Conservation (phyloP, 1,139 yeast species). For the Nakaseomyces bracarensis region DNA sequence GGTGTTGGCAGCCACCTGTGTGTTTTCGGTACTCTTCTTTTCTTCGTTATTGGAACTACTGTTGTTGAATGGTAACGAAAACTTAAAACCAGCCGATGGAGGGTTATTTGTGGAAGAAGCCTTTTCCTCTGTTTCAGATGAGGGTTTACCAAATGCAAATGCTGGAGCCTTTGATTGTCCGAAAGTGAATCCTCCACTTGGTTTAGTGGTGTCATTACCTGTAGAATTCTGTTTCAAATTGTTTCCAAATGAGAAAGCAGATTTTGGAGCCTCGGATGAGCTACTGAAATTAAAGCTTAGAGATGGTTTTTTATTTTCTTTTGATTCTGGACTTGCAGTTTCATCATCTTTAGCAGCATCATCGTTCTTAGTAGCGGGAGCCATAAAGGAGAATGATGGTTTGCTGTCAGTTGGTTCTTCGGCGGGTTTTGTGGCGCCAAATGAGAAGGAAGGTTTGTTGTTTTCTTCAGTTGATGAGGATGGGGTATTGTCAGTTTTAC, state of each 20-base stretch:
- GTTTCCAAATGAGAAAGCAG: conserved; percentile 28
- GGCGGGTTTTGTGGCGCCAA: conserved; percentile 12
- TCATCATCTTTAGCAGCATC: conserved; percentile 9
- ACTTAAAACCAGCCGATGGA: conserved; percentile 26
- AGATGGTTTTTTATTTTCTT: conserved; percentile 20
- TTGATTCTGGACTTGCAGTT: background rate
- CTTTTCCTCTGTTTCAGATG: background rate
- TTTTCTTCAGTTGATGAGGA: background rate
- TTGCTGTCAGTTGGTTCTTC: conserved; percentile 11
- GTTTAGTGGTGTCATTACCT: conserved; percentile 7
- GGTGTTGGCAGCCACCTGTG: background rate
- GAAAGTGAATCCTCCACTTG: conserved; percentile 9
- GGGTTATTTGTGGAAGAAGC: background rate
- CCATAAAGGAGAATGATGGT: conserved; percentile 32
- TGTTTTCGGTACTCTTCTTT: conserved; percentile 21
- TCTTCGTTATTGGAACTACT: conserved; percentile 11
- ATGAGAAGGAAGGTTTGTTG: conserved; percentile 17
- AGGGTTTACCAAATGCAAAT: conserved; percentile 28
- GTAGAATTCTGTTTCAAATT: conserved; percentile 11
- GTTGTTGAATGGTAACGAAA: conserved; percentile 27
- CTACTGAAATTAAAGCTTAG: conserved; percentile 30
- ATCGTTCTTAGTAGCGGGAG: conserved; percentile 9
- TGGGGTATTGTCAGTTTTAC: conserved; percentile 21
- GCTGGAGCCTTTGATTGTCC: conserved; percentile 18
- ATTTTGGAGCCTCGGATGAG: conserved; percentile 11